phyloP scores from a whole-genome alignment of 805 yeast species.

The Wickerhamiella nectarea region DNA sequence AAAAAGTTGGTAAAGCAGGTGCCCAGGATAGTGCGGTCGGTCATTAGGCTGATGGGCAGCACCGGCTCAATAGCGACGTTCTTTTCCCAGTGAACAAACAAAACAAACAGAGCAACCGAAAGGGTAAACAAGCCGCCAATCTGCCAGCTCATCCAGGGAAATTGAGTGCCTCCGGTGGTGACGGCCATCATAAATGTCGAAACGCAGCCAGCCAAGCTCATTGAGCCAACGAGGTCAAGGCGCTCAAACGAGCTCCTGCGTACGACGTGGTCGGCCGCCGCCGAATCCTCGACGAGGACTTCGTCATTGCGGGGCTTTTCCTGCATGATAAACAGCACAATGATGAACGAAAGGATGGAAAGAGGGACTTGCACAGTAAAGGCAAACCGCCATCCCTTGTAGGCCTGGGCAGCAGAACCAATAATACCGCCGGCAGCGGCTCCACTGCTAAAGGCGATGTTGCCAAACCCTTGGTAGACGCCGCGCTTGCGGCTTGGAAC shows the following conservation, averaged over 20 bases:
- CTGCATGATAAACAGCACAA: slow-evolving; percentile 21
- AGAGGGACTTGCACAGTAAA: slow-evolving; percentile 31
- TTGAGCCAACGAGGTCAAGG: slow-evolving; percentile 53
- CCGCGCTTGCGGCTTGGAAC: slow-evolving; percentile 69
- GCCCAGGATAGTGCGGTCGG: slow-evolving; percentile 45
- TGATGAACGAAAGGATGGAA: slow-evolving; percentile 27
- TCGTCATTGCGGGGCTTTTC: slow-evolving; percentile 18
- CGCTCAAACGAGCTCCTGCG: slow-evolving; percentile 36
- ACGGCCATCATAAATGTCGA: slow-evolving; percentile 49
- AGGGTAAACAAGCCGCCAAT: background rate
- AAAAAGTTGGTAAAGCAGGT: slow-evolving; percentile 60
- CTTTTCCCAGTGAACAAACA: slow-evolving; percentile 41
- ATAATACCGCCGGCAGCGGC: slow-evolving; percentile 53
- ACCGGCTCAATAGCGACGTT: slow-evolving; percentile 48
- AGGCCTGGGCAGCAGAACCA: slow-evolving; percentile 40
- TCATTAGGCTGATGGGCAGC: slow-evolving; percentile 46
- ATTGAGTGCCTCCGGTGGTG: slow-evolving; percentile 48
- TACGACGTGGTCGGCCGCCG: slow-evolving; percentile 23
- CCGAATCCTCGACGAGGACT: slow-evolving; percentile 14
- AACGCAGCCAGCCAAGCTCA: slow-evolving; percentile 43
- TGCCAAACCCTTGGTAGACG: slow-evolving; percentile 68
- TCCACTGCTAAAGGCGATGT: slow-evolving; percentile 64
- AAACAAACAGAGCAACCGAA: slow-evolving; percentile 26
- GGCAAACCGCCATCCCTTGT: slow-evolving; percentile 50
- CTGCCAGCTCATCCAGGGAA: slow-evolving; percentile 31